Base-by-base conservation (phyloP, 192 early-diverging fungal species). In the Linnemannia exigua region DNA sequence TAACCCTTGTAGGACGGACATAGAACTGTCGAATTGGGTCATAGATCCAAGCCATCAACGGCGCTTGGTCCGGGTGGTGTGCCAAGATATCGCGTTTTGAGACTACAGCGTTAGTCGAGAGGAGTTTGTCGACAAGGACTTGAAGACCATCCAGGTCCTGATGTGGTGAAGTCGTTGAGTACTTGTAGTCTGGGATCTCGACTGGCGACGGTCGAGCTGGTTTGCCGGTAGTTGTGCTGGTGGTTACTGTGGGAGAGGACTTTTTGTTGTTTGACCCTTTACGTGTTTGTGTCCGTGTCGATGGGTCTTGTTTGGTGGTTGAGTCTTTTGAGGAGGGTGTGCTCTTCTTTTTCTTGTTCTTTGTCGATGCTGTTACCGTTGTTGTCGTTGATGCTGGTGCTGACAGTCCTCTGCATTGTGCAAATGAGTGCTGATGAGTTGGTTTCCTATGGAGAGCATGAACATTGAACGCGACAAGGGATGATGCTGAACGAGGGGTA, bases 1-100 rank as follows among this genome's bases (percentile, higher is more conserved):
- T 25, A 8, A 87, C 16, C 8, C 33, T 74, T 7, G 33, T 37
- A 0, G 76, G 46, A 0, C 38, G 38, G 36, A 82, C 77, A 47
- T 81, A 36, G 41, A 79, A 87, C 38, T 78, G 75, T 46, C 74
- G 71, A 9, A 47, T 22, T 0, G 86, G 86, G 31, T 81, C 79
- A 74, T 87, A 87, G 58, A 87, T 82, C 79, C 80, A 82, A 11
- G 67, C 72, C 44, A 87, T 70, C 5, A 87, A 41, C 2, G 86
- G 77, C 9, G 76, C 80, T 38, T 75, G 77, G 1, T 58, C 80
- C 1, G 76, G 76, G 25, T 82, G 47, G 8, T 41, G 47, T 15
- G 48, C 25, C 28, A 87, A 35, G n/a, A 82, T 70, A 3, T 50
- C 75, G 9, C 73, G 67, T 52, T 87, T 87, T 16, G 25, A 68